Evolutionary conservation across 371 early-diverging fungal genomes (phyloP), one percentile per base, ranked within the genome.

Genomic region (Actinomortierella wolfii): DNA sequence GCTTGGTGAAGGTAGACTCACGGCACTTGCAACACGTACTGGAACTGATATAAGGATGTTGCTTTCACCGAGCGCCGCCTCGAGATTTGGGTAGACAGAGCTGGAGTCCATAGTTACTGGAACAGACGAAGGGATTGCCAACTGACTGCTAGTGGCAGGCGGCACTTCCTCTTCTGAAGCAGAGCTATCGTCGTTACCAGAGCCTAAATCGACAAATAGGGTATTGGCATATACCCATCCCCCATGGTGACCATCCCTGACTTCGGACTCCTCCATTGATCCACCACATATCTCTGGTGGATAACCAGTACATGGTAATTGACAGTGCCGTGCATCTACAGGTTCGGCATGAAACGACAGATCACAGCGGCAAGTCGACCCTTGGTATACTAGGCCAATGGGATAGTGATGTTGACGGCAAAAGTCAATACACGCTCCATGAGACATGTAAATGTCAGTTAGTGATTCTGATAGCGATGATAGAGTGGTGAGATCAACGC

Each of bases 1-100:
- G 42, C 48, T 48, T 23, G n/a, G 23, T 13, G 48, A 48, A 11
- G 48, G 48, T 3, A 25, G 11, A 23, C 18, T 48, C 48, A 6
- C 34, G 34, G 24, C 13, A 17, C n/a, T 48, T 48, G 48, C 24
- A 23, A 48, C 25, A 20, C n/a, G 48, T 20, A 25, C 13, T 43
- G 46, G 45, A 43, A 29, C 43, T 43, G 21, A 40, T 20, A 25
- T 43, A 51, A 18, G 58, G 52, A 17, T 43, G 50, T 15, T 23
- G 43, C 14, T 34, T 34, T 52, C 40, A 9, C 24, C 45, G 21
- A 20, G 23, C 1, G 28, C 40, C 29, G 43, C 56, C 9, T 28
- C 21, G n/a, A n/a, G n/a, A n/a, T n/a, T n/a, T n/a, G n/a, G n/a
- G n/a, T n/a, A n/a, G n/a, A n/a, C n/a, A n/a, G n/a, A 2, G 44